Base-by-base conservation (phyloP, 2,329 filamentous ascomycete genomes). In the Epichloe baconii region DNA sequence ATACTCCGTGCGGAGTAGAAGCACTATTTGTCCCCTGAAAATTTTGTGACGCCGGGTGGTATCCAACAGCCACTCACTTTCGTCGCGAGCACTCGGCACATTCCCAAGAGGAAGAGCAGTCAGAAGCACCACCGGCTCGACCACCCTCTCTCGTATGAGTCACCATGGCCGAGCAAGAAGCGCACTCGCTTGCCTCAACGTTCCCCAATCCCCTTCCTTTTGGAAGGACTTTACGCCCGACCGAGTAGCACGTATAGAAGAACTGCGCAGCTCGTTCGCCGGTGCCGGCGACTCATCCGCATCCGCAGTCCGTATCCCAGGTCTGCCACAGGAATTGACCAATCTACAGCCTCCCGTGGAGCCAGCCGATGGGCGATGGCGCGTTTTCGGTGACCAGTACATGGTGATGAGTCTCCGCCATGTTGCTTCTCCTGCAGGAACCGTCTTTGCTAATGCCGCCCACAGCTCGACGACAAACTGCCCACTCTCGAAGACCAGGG, bases 171-270 rank as follows among this genome's bases (percentile, higher is more conserved):
- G 81, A 71, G 49, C 72, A 74, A 53, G 70, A 71, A 52, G 62
- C 68, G 10, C 65, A 67, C 37, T 70, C 73, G 45, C 67, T 77
- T 59, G 75, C 81, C 26, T 80, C 85, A 23, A 80, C 83, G 41
- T 95, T 89, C 64, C 91, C 93, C 23, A 80, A 85, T 6, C 49
- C 93, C 26, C 93, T 93, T 83, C 85, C 1, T 95, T 96, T 70
- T 97, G 87, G 82, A 83, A 85, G 58, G 77, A 86, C 65, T 97
- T 97, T 68, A 95, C 88, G 0, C 66, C 80, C 3, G 80, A 85
- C 31, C 94, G 91, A 62, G 61, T 87, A 49, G 69, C 78, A 14
- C 80, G 79, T 4, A 68, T 77, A 50, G 66, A 70, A 5, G 65
- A 69, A 21, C 58, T 78, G 14, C 71, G 69, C 48, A 64, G 65